Base-by-base conservation (phyloP, 2,329 filamentous ascomycete species). In the Fusarium chuoi region DNA sequence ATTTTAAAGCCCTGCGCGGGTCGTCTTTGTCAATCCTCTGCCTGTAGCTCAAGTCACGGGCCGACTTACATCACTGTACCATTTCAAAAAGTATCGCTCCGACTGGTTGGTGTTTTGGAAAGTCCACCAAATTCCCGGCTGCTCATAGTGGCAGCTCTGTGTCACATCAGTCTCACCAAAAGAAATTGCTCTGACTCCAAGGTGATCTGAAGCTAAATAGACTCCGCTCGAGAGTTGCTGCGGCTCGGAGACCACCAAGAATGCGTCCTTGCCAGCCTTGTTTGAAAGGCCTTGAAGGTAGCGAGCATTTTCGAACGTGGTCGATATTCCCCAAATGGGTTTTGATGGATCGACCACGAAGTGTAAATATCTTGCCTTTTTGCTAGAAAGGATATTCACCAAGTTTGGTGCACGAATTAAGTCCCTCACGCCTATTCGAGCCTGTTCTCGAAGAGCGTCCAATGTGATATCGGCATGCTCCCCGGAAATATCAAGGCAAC, bases 41-140 rank as follows among this genome's bases (percentile, higher is more conserved):
- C 1, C 20, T 30, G 3, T 10, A 15, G 35, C 17, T 20, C 26
- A 24, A 30, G 39, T n/a, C 11, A 14, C 1, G 17, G n/a, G 12
- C 26, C 22, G 14, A 26, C 49, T 69, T 17, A 69, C 57, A 52
- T 69, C 65, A 17, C 20, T 35, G 9, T 52, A 41, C 20, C 22
- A 59, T 44, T 51, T 57, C 17, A 69, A 41, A n/a, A 46, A 24
- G 30, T 13, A 17, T 1, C 49, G 33, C 15, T 49, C 7, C 22
- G 6, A 45, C 22, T 20, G 18, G 18, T 11, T 33, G 26, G 38
- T n/a, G 15, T 18, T 35, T 5, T 51, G 38, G 12, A 30, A 39
- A 51, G 36, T 63, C 67, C 60, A 66, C 54, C 61, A 66, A n/a
- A 70, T n/a, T 5, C 61, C 61, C 3, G 66, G 44, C 5, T 30